Conservation (phyloP, 1,284 basidiomycete species). For the Leccinum fallax region DNA sequence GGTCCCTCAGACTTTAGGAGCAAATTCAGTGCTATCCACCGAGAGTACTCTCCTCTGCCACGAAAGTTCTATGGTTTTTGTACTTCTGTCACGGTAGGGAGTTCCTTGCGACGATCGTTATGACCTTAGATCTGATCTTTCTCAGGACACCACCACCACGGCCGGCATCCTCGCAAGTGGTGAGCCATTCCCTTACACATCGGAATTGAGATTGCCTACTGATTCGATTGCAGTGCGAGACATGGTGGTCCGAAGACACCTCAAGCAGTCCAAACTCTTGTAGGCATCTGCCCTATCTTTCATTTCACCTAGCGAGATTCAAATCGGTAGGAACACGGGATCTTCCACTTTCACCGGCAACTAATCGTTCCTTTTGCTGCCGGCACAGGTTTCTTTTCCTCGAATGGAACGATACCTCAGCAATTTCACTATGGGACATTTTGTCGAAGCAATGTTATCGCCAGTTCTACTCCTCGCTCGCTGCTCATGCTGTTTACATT, state of each 20-base stretch:
- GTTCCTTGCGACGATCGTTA: not conserved
- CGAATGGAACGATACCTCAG: constrained; percentile 7
- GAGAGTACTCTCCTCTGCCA: constrained; percentile 73
- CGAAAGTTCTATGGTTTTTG: constrained; percentile 80
- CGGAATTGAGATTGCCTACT: not conserved
- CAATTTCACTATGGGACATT: constrained; percentile 7
- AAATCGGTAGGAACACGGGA: constrained; percentile 9
- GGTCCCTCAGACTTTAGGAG: constrained; percentile 60
- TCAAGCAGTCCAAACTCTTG: constrained; percentile 60
- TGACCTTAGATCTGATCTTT: constrained; percentile 7
- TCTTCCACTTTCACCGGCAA: not conserved
- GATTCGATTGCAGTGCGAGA: constrained; percentile 34
- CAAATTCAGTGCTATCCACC: constrained; percentile 77
- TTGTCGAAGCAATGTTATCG: constrained; percentile 17
- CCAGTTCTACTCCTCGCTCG: constrained; percentile 10
- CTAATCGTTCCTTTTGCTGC: constrained; percentile 6
- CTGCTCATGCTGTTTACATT: not conserved
- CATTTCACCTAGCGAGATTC: not conserved
- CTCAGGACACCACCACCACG: constrained; percentile 70
- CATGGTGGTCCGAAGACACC: constrained; percentile 40
- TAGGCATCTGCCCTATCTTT: constrained; percentile 27
- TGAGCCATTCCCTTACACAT: constrained; percentile 36
- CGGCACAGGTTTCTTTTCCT: constrained; percentile 7
- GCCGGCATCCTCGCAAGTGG: constrained; percentile 77
- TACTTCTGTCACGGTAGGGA: constrained; percentile 68